phyloP scores from a whole-genome alignment of 75 land plant genomes.

The Cunninghamia lanceolata region DNA sequence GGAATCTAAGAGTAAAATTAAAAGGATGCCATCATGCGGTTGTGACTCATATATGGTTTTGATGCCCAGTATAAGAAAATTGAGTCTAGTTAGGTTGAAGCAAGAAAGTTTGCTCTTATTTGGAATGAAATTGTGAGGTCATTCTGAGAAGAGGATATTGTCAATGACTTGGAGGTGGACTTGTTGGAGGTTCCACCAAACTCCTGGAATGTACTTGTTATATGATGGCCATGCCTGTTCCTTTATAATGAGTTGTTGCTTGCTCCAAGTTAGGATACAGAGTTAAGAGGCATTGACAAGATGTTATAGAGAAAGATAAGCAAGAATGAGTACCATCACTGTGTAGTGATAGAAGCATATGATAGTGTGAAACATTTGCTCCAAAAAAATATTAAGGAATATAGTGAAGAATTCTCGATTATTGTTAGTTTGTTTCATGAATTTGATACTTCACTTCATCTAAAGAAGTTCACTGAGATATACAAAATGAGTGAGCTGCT shows the following conservation, averaged over 20 bases:
- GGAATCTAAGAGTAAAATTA: conserved; percentile 43
- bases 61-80: conserved; percentile 65
- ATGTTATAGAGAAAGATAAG: conserved; percentile 68
- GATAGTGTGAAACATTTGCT: conserved; percentile 70
- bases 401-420: conserved; percentile 51
- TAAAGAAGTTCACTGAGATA: conserved; percentile 41
- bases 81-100: conserved; percentile 68
- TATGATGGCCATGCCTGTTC: conserved; percentile 86
- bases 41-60: conserved; percentile 85
- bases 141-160: conserved; percentile 85
- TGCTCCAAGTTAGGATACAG: conserved; percentile 69
- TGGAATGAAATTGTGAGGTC: conserved; percentile 78
- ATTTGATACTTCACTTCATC: conserved; percentile 40
- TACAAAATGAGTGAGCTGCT: conserved; percentile 55
- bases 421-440: conserved; percentile 41
- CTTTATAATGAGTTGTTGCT: conserved; percentile 81
- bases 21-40: conserved; percentile 55
- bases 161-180: conserved; percentile 77
- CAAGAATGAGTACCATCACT: conserved; percentile 78
- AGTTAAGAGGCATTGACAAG: conserved; percentile 48
- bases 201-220: conserved; percentile 70
- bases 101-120: conserved; percentile 68
- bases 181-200: conserved; percentile 78
- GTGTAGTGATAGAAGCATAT: conserved; percentile 90
- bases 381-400: conserved; percentile 42